Conservation (phyloP, 768 basidiomycete genomes). For the Amanita rimosa region DNA sequence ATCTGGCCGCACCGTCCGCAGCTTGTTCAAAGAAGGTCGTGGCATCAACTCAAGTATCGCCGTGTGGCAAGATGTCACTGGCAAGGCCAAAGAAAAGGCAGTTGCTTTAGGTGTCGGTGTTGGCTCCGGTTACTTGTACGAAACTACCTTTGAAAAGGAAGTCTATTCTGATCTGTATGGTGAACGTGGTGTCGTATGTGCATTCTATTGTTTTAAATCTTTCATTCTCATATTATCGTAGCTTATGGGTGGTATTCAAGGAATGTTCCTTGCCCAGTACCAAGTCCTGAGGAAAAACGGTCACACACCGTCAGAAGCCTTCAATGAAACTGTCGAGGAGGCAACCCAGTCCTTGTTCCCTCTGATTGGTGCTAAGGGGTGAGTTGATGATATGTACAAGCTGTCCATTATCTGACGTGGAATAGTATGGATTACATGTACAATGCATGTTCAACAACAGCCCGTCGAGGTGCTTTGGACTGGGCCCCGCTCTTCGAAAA, state of each 20-base stretch:
- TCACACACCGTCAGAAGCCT: slow-evolving; percentile 95
- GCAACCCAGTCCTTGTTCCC: slow-evolving; percentile 99
- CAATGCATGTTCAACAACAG: slow-evolving; percentile 98
- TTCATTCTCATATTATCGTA: slow-evolving; percentile 18
- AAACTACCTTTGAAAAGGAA: slow-evolving; percentile 99
- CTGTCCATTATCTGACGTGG: background rate
- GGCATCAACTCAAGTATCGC: slow-evolving; percentile 95
- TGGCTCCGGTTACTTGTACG: slow-evolving; percentile 97
- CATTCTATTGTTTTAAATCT: background rate
- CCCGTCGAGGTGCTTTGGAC: slow-evolving; percentile 96
- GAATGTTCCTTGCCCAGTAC: slow-evolving; percentile 98
- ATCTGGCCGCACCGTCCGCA: slow-evolving; percentile 96
- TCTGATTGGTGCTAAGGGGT: slow-evolving; percentile 91
- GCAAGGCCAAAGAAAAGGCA: slow-evolving; percentile 96
- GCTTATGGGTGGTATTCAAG: slow-evolving; percentile 99
- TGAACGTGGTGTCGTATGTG: slow-evolving; percentile 96
- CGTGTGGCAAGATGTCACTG: slow-evolving; percentile 96
- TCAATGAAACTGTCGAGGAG: slow-evolving; percentile 99
- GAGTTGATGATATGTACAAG: slow-evolving; percentile 15
- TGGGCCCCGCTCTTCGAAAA: slow-evolving; percentile 97
- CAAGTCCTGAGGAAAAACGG: slow-evolving; percentile 94
- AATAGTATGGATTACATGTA: slow-evolving; percentile 98
- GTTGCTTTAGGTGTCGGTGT: slow-evolving; percentile 88
- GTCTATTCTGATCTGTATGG: slow-evolving; percentile 99
- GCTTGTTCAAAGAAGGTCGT: slow-evolving; percentile 99